Base-by-base conservation (phyloP, 1,284 basidiomycete species). In the Trichosporon asahii region DNA sequence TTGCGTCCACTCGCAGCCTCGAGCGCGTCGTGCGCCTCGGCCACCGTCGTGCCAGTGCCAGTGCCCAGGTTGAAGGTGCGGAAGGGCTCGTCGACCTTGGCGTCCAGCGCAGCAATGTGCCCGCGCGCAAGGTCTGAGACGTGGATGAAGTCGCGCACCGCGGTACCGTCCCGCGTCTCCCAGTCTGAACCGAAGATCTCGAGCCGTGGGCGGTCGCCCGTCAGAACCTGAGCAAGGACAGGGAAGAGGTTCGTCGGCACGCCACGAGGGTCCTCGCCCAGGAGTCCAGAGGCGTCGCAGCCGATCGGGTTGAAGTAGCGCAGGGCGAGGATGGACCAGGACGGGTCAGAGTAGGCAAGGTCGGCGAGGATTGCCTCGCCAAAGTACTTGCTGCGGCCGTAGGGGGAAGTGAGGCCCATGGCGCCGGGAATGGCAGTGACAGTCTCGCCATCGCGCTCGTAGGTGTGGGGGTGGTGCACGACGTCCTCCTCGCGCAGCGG, bases 21-120 rank as follows among this genome's bases (percentile, higher is more conserved):
- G 15, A 71, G 67, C 11, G 67, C 67, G 0, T n/a, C 1, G 14
- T 66, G 53, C 14, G 67, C 70, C 61, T 71, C 70, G 25, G 67
- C 57, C 31, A 71, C 91, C 40, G 91, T 91, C 65, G 91, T 93
- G 69, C 91, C 91, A 80, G 91, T 85, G 76, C 91, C 91, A 89
- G 92, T 90, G 68, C 89, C 80, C 33, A 87, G 74, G 87, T 92
- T 93, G 88, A 91, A 92, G 66, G 87, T 85, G 79, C 70, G 70
- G 67, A 71, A 71, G 0, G 70, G 46, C 3, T 15, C 57, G 4
- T 21, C 21, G 25, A 71, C n/a, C 9, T 60, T 23, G 31, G 65
- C 65, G 21, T 66, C 33, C 27, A 77, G 66, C 3, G 76, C 76
- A 0, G 73, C 76, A 23, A 77, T 67, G 67, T 77, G 76, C 0